Base-by-base conservation (phyloP, 108 stramenopile species). In the Nitzschia palea region DNA sequence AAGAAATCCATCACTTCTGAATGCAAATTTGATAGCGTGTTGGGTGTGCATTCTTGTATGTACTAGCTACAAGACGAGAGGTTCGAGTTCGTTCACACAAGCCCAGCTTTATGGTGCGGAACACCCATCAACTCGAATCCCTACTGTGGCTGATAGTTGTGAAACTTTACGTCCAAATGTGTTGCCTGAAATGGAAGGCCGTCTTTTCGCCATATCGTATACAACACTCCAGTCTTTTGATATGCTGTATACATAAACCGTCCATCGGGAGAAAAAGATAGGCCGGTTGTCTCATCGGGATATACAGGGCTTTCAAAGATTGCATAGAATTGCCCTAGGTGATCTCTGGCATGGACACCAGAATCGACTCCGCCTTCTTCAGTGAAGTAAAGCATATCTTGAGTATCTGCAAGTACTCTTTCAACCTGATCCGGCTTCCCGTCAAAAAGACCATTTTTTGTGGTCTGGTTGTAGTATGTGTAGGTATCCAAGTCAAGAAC, bases 201-300 rank as follows among this genome's bases (percentile, higher is more conserved):
- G 74, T 86, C 82, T 25, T 69, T 55, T 43, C 82, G 72, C 66
- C 66, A 61, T 47, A 86, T 36, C 6, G 74, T 65, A 48, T 68
- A 86, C n/a, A 86, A 33, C 10, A 75, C 14, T 36, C 80, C 80
- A 32, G 18, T n/a, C 18, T 58, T 40, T 54, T 88, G 87, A 52
- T 73, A 80, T 25, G 80, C 80, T 29, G 76, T 55, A 68, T 84
- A 88, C 73, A 88, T 81, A 32, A 52, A 70, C 0, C 14, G 76
- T n/a, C 57, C 65, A 62, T 86, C 79, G 0, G 82, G 82, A 47
- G 78, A 83, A 63, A 86, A 83, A 12, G 87, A 70, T 12, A 86
- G 52, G 2, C 87, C 87, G 6, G 78, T 72, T n/a, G 81, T 83
- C 37, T 83, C 80, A 44, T 68, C 80, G 0, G 44, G 31, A 30